Evolutionary conservation across 768 basidiomycete genomes (phyloP), one percentile per base, ranked within the genome.

Genomic region (Sarcodon aspratus): DNA sequence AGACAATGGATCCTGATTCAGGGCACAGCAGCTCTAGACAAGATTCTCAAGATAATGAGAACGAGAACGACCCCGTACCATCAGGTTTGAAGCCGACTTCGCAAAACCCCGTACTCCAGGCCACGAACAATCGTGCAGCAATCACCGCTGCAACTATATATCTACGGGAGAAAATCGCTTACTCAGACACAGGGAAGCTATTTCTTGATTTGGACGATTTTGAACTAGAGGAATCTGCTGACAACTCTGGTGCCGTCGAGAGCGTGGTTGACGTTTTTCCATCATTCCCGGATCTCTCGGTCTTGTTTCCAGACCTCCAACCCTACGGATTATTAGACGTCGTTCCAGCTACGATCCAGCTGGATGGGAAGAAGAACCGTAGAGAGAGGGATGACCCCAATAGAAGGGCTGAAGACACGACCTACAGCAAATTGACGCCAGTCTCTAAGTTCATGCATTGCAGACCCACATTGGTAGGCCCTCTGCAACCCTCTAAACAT

Each of bases 251-350:
- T 34, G 48, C 57, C 6, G 57, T 57, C 10, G 64, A 69, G 6
- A 66, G 64, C 11, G 51, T 50, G 38, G 50, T 50, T 13, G 51
- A 57, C 15, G 60, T 61, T 33, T 51, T 59, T 6, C 55, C 57
- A 9, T 60, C 59, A 15, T 61, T 64, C 48, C 56, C 70, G 44
- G 80, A 80, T 53, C 66, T 84, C 21, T 72, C 75, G 1, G 73
- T 77, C 33, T 76, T 97, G 37, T 96, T 96, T 61, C 91, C 93
- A 0, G 95, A 96, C 49, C 73, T 95, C 9, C 76, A 76, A 33
- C 74, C 80, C 9, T 69, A 79, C 36, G 68, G 67, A 9, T 66
- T 87, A 47, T 65, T 78, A 33, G 81, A 83, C 40, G 46, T 50
- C 37, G 32, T 53, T 55, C 44, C 74, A 52, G 54, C 70, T 56